Percentiles rank a stretch among this genome's conserved stretches.
phyloP scores from a whole-genome alignment of 1,284 basidiomycete genomes.

The Tremellales sp. region DNA sequence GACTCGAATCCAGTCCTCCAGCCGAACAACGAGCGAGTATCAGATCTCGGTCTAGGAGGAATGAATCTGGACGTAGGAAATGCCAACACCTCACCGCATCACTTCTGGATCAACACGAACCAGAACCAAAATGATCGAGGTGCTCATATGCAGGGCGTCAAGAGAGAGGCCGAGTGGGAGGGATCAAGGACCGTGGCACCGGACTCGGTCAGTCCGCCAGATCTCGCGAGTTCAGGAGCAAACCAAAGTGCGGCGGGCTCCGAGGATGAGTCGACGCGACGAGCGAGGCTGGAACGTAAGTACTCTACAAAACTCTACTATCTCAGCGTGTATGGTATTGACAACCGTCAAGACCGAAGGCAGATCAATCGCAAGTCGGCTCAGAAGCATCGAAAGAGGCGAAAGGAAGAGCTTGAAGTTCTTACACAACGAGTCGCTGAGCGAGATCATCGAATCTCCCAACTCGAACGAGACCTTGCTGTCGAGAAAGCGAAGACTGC shows the following conservation, averaged over 20 bases:
- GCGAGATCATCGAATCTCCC: conserved; percentile 15
- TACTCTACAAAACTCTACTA: neutral
- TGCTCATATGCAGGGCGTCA: no score
- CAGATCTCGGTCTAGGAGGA: conserved; percentile 12
- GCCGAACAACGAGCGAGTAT: neutral
- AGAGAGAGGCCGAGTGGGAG: neutral
- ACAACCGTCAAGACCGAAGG: conserved; percentile 18
- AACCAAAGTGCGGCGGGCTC: neutral
- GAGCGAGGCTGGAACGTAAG: neutral
- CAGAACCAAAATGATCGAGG: no score
- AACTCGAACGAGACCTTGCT: conserved; percentile 26
- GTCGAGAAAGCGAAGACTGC: conserved; percentile 21
- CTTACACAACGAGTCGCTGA: conserved; percentile 12
- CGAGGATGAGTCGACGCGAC: neutral
- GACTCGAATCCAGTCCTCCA: neutral
- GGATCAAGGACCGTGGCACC: neutral
- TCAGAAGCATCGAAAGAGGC: conserved; percentile 28
- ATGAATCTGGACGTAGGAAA: conserved; percentile 2
- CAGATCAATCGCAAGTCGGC: conserved; percentile 35
- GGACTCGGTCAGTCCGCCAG: neutral
- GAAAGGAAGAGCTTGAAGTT: conserved; percentile 26
- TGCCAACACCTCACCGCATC: no score
- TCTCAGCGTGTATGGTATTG: neutral
- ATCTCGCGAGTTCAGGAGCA: neutral
- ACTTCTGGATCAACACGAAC: no score